phyloP scores from a whole-genome alignment of 768 basidiomycete genomes.

The Lepiota brunneoincarnata region DNA sequence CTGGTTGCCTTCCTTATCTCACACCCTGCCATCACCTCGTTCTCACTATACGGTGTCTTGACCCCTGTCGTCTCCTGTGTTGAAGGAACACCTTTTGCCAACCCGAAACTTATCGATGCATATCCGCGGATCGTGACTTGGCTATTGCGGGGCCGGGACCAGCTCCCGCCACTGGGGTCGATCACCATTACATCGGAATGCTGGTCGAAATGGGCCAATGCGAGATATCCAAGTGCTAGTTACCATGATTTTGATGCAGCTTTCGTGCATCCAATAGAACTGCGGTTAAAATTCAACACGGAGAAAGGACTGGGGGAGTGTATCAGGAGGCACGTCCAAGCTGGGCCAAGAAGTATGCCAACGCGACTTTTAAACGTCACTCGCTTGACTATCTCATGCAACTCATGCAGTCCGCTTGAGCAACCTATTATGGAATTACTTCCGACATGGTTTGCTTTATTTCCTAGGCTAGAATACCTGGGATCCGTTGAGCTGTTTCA shows the following conservation, averaged over 20 bases:
- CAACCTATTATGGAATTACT: not conserved
- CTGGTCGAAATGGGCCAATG: not conserved
- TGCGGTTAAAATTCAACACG: too few species aligned
- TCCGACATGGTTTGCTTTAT: not conserved
- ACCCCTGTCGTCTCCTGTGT: not conserved
- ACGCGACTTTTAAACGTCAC: not conserved
- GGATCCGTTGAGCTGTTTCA: not conserved
- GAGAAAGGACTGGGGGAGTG: too few species aligned
- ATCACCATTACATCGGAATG: not conserved
- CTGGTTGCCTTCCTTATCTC: not conserved
- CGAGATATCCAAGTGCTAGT: too few species aligned
- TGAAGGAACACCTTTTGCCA: not conserved
- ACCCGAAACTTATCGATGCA: not conserved
- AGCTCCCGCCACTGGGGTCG: not conserved
- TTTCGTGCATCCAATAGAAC: not conserved
- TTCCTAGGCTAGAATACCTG: not conserved
- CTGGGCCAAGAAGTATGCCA: too few species aligned
- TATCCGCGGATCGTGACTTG: not conserved
- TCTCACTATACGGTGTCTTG: not conserved
- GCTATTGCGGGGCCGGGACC: not conserved
- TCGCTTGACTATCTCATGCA: not conserved
- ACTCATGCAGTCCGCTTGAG: not conserved
- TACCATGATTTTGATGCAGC: not conserved
- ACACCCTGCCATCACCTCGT: not conserved
- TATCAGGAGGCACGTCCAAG: too few species aligned